These are phyloP conservation scores for Leptoxyphium fumago DNA, from an alignment of 2,329 filamentous ascomycete genomes.

Conservation along the genomic window DNA sequence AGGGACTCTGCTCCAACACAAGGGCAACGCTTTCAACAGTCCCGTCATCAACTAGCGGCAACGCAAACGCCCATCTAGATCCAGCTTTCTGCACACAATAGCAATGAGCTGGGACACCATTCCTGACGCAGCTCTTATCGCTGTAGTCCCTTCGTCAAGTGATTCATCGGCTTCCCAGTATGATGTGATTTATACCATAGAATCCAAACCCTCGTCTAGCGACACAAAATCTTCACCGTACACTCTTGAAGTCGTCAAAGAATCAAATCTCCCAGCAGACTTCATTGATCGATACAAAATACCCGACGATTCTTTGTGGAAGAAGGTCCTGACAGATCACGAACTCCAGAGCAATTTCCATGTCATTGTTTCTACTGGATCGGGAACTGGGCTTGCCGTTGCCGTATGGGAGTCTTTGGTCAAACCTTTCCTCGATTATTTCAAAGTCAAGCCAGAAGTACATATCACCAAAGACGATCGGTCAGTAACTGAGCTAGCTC, in stretches of 20 bases:
- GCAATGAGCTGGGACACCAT: background rate
- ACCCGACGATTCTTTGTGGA: constrained; percentile 9
- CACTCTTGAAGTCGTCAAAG: constrained; percentile 9
- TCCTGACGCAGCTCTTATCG: background rate
- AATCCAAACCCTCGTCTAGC: background rate
- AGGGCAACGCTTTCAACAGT: no score
- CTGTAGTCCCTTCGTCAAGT: background rate
- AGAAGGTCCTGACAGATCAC: constrained; percentile 3
- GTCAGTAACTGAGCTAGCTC: constrained; percentile 51
- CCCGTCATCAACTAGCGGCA: no score
- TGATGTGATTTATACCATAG: background rate
- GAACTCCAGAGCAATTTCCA: constrained; percentile 16
- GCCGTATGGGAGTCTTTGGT: constrained; percentile 25
- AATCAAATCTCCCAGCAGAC: constrained; percentile 11
- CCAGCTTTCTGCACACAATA: no score
- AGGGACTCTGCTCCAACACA: no score
- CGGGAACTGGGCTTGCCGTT: constrained; percentile 27
- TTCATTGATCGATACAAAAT: constrained; percentile 11
- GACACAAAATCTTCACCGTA: constrained; percentile 8
- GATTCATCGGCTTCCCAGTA: background rate
- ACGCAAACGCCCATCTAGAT: no score
- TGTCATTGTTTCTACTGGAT: constrained; percentile 30
- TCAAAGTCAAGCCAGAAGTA: constrained; percentile 28
- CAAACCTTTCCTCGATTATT: constrained; percentile 26
- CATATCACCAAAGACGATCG: constrained; percentile 48